Percentiles rank a stretch among this genome's conserved stretches.
Conservation (phyloP, 148 eudicot genomes). For the Amaranthus hypochondriacus region DNA sequence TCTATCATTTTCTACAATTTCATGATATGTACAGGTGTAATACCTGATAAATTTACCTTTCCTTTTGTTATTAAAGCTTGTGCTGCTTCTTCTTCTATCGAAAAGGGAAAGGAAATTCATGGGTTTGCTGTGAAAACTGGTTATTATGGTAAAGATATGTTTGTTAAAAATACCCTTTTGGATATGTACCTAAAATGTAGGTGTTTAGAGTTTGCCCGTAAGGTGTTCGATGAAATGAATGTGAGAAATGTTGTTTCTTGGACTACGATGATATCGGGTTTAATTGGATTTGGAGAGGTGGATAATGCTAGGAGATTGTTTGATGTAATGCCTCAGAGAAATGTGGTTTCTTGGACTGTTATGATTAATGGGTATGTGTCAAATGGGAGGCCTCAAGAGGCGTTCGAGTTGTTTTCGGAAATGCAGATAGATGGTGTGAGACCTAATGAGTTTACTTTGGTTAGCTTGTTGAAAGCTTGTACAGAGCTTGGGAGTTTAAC, state of each 20-base stretch:
- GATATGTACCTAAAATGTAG: conserved; percentile 56
- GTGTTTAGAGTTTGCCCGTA: conserved; percentile 32
- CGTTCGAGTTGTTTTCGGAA: conserved; percentile 45
- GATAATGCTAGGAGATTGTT: conserved; percentile 43
- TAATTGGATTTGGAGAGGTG: conserved; percentile 38
- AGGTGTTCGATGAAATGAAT: conserved; percentile 60
- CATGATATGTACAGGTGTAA: conserved; percentile 39
- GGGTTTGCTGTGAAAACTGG: conserved; percentile 49
- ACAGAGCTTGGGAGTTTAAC: conserved; percentile 44
- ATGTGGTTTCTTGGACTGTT: conserved; percentile 65
- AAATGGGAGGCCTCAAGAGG: conserved; percentile 35
- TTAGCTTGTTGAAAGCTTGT: conserved; percentile 51
- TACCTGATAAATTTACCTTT: conserved; percentile 61
- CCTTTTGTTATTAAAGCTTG: conserved; percentile 63
- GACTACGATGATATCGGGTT: conserved; percentile 64
- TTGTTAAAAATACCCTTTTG: conserved; percentile 46
- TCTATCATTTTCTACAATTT: conserved; percentile 39
- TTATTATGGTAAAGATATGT: conserved; percentile 34
- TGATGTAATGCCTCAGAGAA: conserved; percentile 49
- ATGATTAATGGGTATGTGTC: conserved; percentile 57
- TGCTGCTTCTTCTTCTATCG: conserved; percentile 15
- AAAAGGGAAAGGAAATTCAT: conserved; percentile 53
- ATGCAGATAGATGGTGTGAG: conserved; percentile 47
- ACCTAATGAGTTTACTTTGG: conserved; percentile 62
- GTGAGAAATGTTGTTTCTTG: conserved; percentile 57